Conservation (phyloP, 805 yeast genomes). For the Isabelozyma rhagii region DNA sequence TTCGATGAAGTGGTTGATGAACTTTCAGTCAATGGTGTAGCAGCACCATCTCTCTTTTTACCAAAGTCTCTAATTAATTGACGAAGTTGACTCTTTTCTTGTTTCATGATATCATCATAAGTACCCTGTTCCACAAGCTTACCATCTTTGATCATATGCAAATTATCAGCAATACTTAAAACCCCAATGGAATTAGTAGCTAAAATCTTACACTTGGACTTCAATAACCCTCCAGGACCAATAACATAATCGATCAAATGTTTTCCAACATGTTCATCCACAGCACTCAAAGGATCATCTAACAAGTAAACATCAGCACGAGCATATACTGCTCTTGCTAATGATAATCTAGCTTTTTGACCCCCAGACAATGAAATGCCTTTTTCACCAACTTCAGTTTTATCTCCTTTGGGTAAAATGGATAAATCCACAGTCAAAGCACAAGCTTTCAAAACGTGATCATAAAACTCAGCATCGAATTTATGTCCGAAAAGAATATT, state of each 20-base stretch:
- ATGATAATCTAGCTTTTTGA: constrained; percentile 90
- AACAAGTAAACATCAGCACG: constrained; percentile 87
- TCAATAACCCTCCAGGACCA: constrained; percentile 75
- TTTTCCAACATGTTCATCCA: constrained; percentile 93
- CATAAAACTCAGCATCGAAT: constrained; percentile 78
- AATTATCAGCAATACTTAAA: constrained; percentile 66
- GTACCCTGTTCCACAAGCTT: constrained; percentile 64
- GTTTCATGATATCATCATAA: constrained; percentile 48
- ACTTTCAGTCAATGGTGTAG: constrained; percentile 1
- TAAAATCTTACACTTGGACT: constrained; percentile 69
- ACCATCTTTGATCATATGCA: constrained; percentile 70
- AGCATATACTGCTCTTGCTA: constrained; percentile 94
- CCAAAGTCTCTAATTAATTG: constrained; percentile 65
- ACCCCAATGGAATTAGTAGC: constrained; percentile 88
- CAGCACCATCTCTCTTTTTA: constrained; percentile 22
- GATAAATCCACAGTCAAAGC: constrained; percentile 77
- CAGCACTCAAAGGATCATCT: constrained; percentile 95
- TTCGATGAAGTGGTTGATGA: constrained; percentile 10
- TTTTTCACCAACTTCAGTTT: constrained; percentile 93
- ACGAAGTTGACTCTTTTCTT: constrained; percentile 46
- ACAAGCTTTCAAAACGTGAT: constrained; percentile 80
- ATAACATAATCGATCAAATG: constrained; percentile 80
- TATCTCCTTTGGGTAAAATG: constrained; percentile 83
- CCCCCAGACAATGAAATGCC: constrained; percentile 97
- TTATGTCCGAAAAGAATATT: constrained; percentile 88